Evolutionary conservation across 2,329 filamentous ascomycete species (phyloP).

Genomic region (Penicillium thymicola): DNA sequence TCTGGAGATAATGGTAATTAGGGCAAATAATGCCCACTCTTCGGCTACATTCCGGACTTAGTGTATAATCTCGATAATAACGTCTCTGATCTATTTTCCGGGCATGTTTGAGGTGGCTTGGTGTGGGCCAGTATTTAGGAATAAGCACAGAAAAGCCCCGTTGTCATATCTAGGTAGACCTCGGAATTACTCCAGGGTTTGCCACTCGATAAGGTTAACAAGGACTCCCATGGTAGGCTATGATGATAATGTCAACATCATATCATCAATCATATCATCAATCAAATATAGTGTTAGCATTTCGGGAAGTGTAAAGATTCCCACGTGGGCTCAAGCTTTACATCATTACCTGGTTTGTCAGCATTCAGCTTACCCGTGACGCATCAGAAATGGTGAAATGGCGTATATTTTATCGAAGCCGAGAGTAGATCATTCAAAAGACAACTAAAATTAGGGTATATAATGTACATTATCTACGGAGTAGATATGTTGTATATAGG

Average conservation of each 20-base stretch:
- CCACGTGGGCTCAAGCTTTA: slow-evolving; percentile 19
- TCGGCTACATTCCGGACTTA: background rate
- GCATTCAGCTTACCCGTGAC: background rate
- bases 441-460: background rate
- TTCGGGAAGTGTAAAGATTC: background rate
- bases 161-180: background rate
- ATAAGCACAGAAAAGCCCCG: background rate
- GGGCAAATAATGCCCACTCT: background rate
- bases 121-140: background rate
- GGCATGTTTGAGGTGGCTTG: background rate
- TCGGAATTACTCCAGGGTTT: background rate
- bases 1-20: background rate
- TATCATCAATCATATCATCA: background rate
- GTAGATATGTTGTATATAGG: background rate
- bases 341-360: slow-evolving; percentile 10
- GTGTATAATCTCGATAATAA: background rate
- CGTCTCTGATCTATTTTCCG: background rate
- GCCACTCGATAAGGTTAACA: slow-evolving; percentile 2
- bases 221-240: background rate
- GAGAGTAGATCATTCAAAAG: background rate
- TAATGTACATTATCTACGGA: no score
- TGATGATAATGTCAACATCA: background rate
- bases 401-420: background rate
- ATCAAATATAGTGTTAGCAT: background rate
- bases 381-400: background rate